Evolutionary conservation across 805 yeast species (phyloP), one percentile per base, ranked within the genome.

Genomic region (Hagleromyces aurorensis): DNA sequence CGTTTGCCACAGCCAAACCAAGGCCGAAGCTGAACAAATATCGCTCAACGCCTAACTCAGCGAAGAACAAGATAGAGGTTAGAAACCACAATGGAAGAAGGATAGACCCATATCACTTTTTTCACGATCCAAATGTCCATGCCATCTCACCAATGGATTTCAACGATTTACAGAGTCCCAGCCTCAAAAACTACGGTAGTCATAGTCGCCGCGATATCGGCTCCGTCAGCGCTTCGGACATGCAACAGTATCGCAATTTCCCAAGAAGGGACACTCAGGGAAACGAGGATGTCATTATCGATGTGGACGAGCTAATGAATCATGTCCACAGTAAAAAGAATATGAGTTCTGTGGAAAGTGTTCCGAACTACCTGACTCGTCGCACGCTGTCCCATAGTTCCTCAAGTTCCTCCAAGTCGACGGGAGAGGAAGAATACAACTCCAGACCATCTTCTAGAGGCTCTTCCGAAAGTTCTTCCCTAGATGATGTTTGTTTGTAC

Each of bases 401-500:
- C 14, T 20, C 29, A 14, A 28, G 33, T 16, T 26, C 34, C 7
- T 21, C 29, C n/a, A 27, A 23, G 19, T 7, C 35, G 31, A 25
- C 41, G 8, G 23, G 28, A 13, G 13, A 28, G 13, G 12, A 29
- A 7, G 24, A 23, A 6, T 54, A 59, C 22, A 58, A 59, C 20
- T 64, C 69, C 3, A 59, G 63, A 28, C 69, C 69, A 1, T 58
- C 64, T 2, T 57, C 67, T 1, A 54, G 65, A 38, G 48, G 62
- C 19, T 48, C 60, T 6, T 55, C 65, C 1, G 74, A 71, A 31
- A 71, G 74, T 21, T 77, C 94, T 0, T 82, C 95, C 1, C 59
- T 89, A 35, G 87, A 80, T 50, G 98, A 89, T 57, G 98, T 89
- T 15, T 89, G 96, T 49, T 75, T 85, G 54, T 95, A 94, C 0